A percentile compares a stretch with the other conserved stretches of the same genome.
phyloP scores from a whole-genome alignment of 2,329 filamentous ascomycete genomes.

The Dactylellina parvicollis region DNA sequence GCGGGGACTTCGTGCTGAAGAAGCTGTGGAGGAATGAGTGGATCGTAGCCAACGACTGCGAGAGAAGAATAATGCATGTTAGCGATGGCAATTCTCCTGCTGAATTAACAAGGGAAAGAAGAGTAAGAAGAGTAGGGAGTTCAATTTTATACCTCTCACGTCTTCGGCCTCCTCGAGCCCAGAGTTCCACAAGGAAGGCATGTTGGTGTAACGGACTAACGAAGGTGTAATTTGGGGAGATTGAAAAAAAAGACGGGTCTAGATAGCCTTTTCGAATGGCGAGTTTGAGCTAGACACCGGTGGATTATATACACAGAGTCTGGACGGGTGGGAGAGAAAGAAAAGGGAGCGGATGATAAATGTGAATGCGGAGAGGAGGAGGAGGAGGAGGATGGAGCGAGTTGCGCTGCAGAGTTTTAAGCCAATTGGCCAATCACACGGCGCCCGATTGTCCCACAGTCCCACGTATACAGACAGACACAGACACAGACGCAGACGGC shows the following conservation, averaged over 20 bases:
- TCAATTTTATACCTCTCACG: constrained; percentile 52
- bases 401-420: constrained; percentile 27
- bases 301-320: too few relatives aligned
- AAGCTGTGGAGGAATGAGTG: constrained; percentile 57
- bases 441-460: not conserved
- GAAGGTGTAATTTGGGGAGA: not conserved
- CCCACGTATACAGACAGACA: not conserved
- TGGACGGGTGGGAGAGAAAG: too few relatives aligned
- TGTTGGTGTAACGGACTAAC: constrained; percentile 12
- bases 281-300: too few relatives aligned
- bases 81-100: constrained; percentile 3
- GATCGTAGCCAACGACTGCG: constrained; percentile 57
- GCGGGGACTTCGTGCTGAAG: constrained; percentile 58
- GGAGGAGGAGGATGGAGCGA: not conserved
- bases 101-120: constrained; percentile 1
- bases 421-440: constrained; percentile 20
- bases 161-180: constrained; percentile 57
- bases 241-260: too few relatives aligned
- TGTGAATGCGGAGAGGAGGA: not conserved
- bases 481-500: not conserved
- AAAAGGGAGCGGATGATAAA: not conserved
- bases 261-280: too few relatives aligned
- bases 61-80: not conserved
- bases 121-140: not conserved
- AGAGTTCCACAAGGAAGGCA: constrained; percentile 52